A percentile compares a stretch with the other conserved stretches of the same genome.
Evolutionary conservation across 2,329 filamentous ascomycete species (phyloP).

Genomic region (Pyrenochaeta sp.): DNA sequence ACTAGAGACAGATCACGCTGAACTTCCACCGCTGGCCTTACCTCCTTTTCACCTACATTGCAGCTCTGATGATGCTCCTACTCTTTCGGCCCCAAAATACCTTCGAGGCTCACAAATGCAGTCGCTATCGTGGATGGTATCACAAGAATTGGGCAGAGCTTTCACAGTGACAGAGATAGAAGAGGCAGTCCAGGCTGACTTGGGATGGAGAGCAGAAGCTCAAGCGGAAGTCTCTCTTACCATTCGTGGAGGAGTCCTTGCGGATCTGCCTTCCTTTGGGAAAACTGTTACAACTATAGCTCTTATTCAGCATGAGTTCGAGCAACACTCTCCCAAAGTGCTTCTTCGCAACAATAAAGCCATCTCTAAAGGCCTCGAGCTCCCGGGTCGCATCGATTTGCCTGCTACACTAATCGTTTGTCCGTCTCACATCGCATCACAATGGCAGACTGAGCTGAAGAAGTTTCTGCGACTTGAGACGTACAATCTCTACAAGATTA

Average conservation of each 20-base stretch:
- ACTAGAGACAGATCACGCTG: constrained; percentile 55
- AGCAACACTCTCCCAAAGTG: constrained; percentile 12
- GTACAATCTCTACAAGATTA: constrained; percentile 49
- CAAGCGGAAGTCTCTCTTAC: constrained; percentile 51
- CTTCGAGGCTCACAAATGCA: constrained; percentile 62
- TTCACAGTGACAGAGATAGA: constrained; percentile 58
- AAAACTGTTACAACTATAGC: constrained; percentile 69
- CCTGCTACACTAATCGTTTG: constrained; percentile 68
- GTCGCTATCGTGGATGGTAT: constrained; percentile 67
- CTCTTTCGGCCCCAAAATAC: constrained; percentile 41
- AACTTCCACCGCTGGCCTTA: constrained; percentile 42
- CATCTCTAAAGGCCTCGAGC: not conserved
- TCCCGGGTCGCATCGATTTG: constrained; percentile 49
- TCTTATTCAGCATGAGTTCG: constrained; percentile 59
- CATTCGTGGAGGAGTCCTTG: constrained; percentile 67
- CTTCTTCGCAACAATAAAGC: constrained; percentile 22
- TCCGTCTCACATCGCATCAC: constrained; percentile 61
- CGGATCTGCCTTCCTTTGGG: constrained; percentile 71
- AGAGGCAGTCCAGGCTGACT: constrained; percentile 58
- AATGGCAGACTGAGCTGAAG: constrained; percentile 65
- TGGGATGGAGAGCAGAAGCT: constrained; percentile 67
- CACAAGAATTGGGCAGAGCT: constrained; percentile 56
- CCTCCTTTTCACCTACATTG: constrained; percentile 52
- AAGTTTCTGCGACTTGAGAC: constrained; percentile 55
- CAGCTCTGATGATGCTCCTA: constrained; percentile 46